Conservation (phyloP, 148 eudicot species). For the Silene latifolia region DNA sequence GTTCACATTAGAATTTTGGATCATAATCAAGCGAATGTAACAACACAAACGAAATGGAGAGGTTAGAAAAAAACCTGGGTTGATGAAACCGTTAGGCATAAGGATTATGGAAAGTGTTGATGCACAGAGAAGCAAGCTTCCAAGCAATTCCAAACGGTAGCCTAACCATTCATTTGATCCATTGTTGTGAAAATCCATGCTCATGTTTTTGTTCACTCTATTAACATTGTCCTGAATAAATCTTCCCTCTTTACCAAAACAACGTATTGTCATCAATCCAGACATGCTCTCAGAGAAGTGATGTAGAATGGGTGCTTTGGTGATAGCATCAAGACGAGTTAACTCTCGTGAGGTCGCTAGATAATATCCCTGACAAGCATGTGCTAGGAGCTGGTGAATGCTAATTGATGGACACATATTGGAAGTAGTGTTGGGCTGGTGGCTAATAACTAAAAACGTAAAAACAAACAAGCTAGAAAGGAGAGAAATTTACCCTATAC, state of each 20-base stretch:
- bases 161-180: slow-evolving; percentile 75
- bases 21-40: too few relatives aligned
- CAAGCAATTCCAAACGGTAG: slow-evolving; percentile 78
- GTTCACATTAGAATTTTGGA: too few relatives aligned
- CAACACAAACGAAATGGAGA: neutral
- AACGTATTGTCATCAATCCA: slow-evolving; percentile 88
- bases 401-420: too few relatives aligned
- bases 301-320: slow-evolving; percentile 88
- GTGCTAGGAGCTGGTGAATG: too few relatives aligned
- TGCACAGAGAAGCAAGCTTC: slow-evolving; percentile 55
- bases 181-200: slow-evolving; percentile 54
- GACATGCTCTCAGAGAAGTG: slow-evolving; percentile 95
- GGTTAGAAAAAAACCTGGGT: slow-evolving; percentile 50
- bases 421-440: too few relatives aligned
- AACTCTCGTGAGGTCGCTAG: slow-evolving; percentile 86
- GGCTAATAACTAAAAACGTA: neutral
- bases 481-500: slow-evolving; percentile 58
- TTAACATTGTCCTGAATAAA: slow-evolving; percentile 66
- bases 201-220: slow-evolving; percentile 61
- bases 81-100: slow-evolving; percentile 70
- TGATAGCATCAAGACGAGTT: slow-evolving; percentile 42
- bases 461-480: too few relatives aligned
- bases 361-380: slow-evolving; percentile 87
- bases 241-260: slow-evolving; percentile 63
- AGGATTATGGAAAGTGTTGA: slow-evolving; percentile 63